phyloP scores from a whole-genome alignment of 305 asterid species.

The Fraxinus greggii region DNA sequence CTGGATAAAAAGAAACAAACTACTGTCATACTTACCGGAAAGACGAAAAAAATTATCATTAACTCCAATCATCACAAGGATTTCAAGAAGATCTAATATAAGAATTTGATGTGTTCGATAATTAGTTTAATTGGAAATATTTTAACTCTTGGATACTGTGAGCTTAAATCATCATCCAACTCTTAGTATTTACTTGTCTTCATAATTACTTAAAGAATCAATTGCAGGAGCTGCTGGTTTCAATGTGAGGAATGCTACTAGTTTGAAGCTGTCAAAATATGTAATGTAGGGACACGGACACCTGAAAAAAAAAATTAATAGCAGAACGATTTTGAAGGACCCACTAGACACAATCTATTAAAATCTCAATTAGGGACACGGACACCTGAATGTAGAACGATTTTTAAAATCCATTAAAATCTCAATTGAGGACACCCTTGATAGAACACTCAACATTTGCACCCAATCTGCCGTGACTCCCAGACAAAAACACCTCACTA shows the following conservation, averaged over 20 bases:
- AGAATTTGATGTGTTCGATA: neutral
- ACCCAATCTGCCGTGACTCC: neutral
- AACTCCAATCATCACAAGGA: neutral
- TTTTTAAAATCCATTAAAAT: neutral
- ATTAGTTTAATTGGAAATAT: neutral
- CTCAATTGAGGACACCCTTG: neutral
- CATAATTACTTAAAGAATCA: neutral
- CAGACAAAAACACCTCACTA: neutral
- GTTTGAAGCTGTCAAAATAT: neutral
- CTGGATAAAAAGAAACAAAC: neutral
- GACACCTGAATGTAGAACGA: neutral
- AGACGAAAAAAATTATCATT: neutral
- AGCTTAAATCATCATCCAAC: neutral
- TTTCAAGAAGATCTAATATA: neutral
- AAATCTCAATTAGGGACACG: neutral
- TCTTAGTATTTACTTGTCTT: neutral
- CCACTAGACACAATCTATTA: neutral
- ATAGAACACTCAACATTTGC: neutral
- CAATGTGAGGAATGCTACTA: neutral
- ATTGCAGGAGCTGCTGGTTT: neutral
- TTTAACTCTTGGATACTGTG: neutral
- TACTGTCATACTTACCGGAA: neutral
- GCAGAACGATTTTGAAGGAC: too few relatives aligned
- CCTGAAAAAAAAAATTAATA: too few relatives aligned
- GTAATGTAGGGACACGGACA: too few relatives aligned